These are phyloP conservation scores for Aspergillus felis DNA, from an alignment of 2,329 filamentous ascomycete species.

Conservation along the genomic window DNA sequence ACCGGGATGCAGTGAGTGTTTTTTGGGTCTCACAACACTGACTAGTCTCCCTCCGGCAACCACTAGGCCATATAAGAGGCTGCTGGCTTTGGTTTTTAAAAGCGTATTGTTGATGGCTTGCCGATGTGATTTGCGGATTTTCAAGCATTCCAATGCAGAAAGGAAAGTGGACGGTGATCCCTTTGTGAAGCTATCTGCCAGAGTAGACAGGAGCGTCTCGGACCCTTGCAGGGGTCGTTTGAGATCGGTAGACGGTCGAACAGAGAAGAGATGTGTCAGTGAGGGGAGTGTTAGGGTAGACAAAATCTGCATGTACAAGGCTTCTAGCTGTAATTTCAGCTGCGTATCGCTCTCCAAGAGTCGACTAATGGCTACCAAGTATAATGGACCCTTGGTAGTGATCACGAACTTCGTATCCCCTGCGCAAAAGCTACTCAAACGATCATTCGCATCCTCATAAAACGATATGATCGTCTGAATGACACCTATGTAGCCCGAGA, in stretches of 20 bases:
- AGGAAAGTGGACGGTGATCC: constrained; percentile 86
- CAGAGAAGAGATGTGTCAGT: constrained; percentile 79
- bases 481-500: constrained; percentile 91
- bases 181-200: constrained; percentile 90
- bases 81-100: constrained; percentile 70
- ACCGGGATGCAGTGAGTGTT: constrained; percentile 91
- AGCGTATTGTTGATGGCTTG: constrained; percentile 82
- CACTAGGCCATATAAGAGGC: constrained; percentile 85
- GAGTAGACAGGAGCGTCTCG: constrained; percentile 81
- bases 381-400: constrained; percentile 77
- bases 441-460: constrained; percentile 76
- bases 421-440: constrained; percentile 79
- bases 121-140: constrained; percentile 81
- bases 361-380: constrained; percentile 88
- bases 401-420: constrained; percentile 82
- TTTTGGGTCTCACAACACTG: constrained; percentile 88
- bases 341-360: constrained; percentile 90
- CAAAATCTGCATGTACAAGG: constrained; percentile 95
- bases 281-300: constrained; percentile 89
- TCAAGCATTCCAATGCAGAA: constrained; percentile 89
- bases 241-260: constrained; percentile 90
- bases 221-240: constrained; percentile 87
- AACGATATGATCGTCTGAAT: constrained; percentile 98
- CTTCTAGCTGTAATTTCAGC: constrained; percentile 81
- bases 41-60: constrained; percentile 90